Evolutionary conservation across 2,329 filamentous ascomycete species (phyloP).

Genomic region (Elsinoe ampelina): DNA sequence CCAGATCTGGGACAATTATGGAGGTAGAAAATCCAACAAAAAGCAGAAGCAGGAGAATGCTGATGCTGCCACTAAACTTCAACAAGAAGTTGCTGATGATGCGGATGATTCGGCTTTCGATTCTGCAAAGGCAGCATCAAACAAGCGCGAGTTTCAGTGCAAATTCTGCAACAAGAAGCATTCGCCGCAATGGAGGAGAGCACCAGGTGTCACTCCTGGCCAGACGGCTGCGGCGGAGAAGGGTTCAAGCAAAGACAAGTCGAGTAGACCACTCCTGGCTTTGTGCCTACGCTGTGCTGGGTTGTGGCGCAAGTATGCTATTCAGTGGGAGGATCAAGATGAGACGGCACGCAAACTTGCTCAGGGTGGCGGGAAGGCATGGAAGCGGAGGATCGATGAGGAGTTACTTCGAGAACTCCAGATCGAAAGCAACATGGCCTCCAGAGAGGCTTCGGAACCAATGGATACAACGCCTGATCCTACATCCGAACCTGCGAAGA

Average conservation of each 20-base stretch:
- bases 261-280: conserved; percentile 63
- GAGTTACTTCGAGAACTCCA: conserved; percentile 70
- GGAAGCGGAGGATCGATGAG: conserved; percentile 85
- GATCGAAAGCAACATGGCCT: conserved; percentile 44
- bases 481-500: conserved; percentile 46
- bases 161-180: conserved; percentile 78
- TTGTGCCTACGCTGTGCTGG: conserved; percentile 85
- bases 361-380: conserved; percentile 70
- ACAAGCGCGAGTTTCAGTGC: conserved; percentile 80
- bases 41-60: conserved; percentile 48
- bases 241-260: conserved; percentile 66
- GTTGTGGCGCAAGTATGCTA: conserved; percentile 89
- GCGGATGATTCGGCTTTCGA: conserved; percentile 95
- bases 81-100: conserved; percentile 87
- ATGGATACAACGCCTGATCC: conserved; percentile 20
- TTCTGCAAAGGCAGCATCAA: conserved; percentile 66
- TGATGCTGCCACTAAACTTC: conserved; percentile 62
- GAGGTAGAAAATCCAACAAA: conserved; percentile 82
- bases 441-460: conserved; percentile 19
- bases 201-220: conserved; percentile 65
- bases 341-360: conserved; percentile 83
- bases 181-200: conserved; percentile 85
- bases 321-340: conserved; percentile 90
- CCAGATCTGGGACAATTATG: conserved; percentile 82
- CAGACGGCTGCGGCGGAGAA: conserved; percentile 59